Evolutionary conservation across 148 eudicot genomes (phyloP).

Genomic region (Vaccinium vitisidaea): DNA sequence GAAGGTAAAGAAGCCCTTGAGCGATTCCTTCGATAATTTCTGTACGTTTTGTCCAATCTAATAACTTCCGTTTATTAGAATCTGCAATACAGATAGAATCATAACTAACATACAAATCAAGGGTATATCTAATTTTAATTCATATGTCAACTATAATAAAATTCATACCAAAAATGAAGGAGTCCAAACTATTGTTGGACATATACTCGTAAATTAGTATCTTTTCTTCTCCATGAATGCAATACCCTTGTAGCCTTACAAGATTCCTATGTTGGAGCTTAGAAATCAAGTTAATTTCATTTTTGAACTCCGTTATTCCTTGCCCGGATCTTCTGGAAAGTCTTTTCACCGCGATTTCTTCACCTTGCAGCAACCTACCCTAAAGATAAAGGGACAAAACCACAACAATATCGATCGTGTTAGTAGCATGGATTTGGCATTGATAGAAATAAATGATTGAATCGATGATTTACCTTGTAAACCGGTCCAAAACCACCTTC

Average conservation of each 20-base stretch:
- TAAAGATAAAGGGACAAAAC: neutral
- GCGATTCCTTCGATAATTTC: neutral
- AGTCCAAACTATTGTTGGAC: neutral
- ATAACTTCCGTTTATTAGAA: neutral
- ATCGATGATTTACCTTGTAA: neutral
- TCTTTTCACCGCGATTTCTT: neutral
- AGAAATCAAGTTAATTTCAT: constrained; percentile 1
- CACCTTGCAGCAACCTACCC: constrained; percentile 4
- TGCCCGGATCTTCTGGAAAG: constrained; percentile 1
- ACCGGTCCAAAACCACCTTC: constrained; percentile 2
- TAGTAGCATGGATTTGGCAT: neutral
- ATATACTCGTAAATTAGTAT: neutral
- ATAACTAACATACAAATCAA: neutral
- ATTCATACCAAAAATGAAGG: constrained; percentile 5
- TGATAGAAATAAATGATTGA: neutral
- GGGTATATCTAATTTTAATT: neutral
- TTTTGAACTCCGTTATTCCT: neutral
- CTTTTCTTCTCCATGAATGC: constrained; percentile 8
- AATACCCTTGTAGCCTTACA: constrained; percentile 3
- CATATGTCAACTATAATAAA: neutral
- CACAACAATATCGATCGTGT: neutral
- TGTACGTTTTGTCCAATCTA: neutral
- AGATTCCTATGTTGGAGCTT: constrained; percentile 11
- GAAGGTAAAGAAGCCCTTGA: constrained; percentile 13
- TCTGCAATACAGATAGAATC: neutral